A percentile compares a stretch with the other conserved stretches of the same genome.
Conservation (phyloP, 2,329 filamentous ascomycete species). For the Phyllosticta capitalensis region DNA sequence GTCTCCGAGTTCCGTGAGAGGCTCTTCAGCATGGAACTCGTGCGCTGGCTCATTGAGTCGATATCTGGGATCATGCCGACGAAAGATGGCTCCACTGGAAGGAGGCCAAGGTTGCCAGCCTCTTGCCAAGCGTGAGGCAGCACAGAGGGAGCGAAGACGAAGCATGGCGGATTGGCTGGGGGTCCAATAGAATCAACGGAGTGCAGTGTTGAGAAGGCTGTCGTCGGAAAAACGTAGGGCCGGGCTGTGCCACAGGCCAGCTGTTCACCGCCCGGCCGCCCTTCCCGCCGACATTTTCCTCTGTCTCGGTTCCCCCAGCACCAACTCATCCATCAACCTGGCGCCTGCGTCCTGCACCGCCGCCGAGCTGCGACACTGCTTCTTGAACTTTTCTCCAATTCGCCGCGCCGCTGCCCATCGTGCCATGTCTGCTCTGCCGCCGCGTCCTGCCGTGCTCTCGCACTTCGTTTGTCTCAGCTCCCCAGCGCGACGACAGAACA, state of each 20-base stretch:
- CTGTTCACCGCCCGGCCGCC: too few relatives aligned
- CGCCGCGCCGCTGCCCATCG: background rate
- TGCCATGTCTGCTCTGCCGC: background rate
- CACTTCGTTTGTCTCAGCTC: background rate
- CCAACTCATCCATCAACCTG: background rate
- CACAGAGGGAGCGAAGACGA: background rate
- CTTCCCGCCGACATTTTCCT: background rate
- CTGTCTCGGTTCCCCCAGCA: too few relatives aligned
- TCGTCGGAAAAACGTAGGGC: too few relatives aligned
- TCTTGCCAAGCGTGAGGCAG: background rate
- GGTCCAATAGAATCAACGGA: too few relatives aligned
- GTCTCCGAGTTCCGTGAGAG: too few relatives aligned
- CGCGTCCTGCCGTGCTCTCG: background rate
- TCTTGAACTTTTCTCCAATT: background rate
- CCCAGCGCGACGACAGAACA: background rate
- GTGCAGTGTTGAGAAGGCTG: background rate
- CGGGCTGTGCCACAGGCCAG: too few relatives aligned
- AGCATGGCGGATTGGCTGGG: background rate
- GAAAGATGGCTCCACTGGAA: too few relatives aligned
- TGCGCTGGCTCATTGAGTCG: too few relatives aligned
- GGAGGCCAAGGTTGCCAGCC: background rate
- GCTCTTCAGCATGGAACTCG: too few relatives aligned
- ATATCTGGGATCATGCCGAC: too few relatives aligned
- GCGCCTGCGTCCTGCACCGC: background rate
- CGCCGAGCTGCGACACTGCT: too few relatives aligned